Evolutionary conservation across 2,329 filamentous ascomycete genomes (phyloP).

Genomic region (Tolypocladium capitatum): DNA sequence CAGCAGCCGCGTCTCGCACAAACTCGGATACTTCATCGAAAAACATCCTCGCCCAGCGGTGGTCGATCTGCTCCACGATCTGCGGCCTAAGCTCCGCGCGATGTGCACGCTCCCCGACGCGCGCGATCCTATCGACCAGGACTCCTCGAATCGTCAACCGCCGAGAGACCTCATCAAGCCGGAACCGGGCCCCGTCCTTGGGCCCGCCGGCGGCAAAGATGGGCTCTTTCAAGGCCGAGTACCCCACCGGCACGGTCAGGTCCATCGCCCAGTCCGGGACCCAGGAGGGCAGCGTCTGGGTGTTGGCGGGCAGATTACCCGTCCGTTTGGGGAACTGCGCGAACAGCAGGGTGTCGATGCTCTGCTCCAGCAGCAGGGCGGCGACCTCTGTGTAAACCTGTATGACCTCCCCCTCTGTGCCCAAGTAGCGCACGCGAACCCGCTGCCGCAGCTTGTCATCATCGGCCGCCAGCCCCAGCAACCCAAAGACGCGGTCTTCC

Average conservation of each 20-base stretch:
- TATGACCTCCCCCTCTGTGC: background rate
- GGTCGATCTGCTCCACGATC: constrained; percentile 8
- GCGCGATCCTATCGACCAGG: constrained; percentile 9
- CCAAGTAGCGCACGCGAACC: constrained; percentile 7
- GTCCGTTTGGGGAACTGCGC: constrained; percentile 13
- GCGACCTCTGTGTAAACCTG: constrained; percentile 10
- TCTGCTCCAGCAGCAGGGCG: constrained; percentile 9
- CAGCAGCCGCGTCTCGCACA: constrained; percentile 1
- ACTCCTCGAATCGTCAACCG: constrained; percentile 9
- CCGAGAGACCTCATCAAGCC: constrained; percentile 2
- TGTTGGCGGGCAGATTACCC: constrained; percentile 5
- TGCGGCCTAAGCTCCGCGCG: background rate
- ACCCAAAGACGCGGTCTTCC: constrained; percentile 18
- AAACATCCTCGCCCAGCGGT: constrained; percentile 8
- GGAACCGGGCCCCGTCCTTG: background rate
- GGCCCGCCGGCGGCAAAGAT: constrained; percentile 12
- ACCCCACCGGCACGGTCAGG: constrained; percentile 13
- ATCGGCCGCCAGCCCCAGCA: constrained; percentile 15
- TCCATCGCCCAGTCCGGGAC: constrained; percentile 20
- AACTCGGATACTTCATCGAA: constrained; percentile 14
- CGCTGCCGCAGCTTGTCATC: constrained; percentile 7
- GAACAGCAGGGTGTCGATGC: constrained; percentile 16
- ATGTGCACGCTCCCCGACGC: constrained; percentile 8
- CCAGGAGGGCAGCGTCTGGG: no score
- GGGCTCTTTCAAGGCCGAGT: constrained; percentile 9